Conservation (phyloP, 2,329 filamentous ascomycete genomes). For the Fusarium sp. region DNA sequence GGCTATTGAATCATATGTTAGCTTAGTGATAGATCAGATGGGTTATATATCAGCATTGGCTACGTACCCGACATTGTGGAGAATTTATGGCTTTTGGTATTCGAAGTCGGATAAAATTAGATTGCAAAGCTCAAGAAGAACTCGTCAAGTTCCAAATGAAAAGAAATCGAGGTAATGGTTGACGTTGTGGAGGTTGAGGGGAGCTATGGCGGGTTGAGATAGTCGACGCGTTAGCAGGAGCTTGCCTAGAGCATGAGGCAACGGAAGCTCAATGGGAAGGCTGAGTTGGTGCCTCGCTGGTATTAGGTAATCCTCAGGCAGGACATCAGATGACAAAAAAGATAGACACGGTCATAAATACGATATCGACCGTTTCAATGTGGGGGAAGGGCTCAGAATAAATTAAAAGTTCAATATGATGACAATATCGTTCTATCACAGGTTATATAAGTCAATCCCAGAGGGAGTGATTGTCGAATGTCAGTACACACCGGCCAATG, state of each 20-base stretch:
- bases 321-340: constrained; percentile 9
- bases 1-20: constrained; percentile 50
- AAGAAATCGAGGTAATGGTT: constrained; percentile 12
- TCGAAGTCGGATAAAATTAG: constrained; percentile 11
- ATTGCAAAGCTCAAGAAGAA: constrained; percentile 27
- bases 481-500: not conserved
- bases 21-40: constrained; percentile 35
- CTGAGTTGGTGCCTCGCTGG: constrained; percentile 49
- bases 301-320: constrained; percentile 50
- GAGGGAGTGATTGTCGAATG: not conserved
- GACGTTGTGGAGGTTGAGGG: constrained; percentile 35
- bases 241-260: constrained; percentile 58
- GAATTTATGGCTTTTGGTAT: constrained; percentile 36
- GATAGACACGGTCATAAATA: not conserved
- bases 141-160: constrained; percentile 16
- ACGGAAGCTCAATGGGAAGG: constrained; percentile 50
- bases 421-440: not conserved
- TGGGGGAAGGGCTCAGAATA: too few relatives aligned
- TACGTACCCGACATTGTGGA: constrained; percentile 65
- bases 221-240: constrained; percentile 59
- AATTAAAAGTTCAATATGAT: too few relatives aligned
- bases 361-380: not conserved
- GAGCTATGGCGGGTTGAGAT: constrained; percentile 45
- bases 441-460: not conserved
- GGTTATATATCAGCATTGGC: constrained; percentile 28